These are phyloP conservation scores for Lagenidium sp. DNA, from an alignment of 352 stramenopile genomes.

Conservation along the genomic window DNA sequence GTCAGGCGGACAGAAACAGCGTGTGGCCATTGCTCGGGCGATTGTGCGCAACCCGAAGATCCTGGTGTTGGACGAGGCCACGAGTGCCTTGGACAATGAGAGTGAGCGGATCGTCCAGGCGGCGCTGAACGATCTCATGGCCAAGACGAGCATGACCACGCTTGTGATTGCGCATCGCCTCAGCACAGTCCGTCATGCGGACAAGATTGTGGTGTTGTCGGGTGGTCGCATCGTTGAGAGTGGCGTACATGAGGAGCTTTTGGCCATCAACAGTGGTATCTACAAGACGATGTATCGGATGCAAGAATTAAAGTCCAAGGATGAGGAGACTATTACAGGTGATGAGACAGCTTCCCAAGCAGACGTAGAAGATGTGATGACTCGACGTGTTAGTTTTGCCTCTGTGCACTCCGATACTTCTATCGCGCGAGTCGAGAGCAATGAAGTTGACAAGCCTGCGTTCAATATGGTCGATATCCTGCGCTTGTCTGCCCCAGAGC, in stretches of 20 bases:
- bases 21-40: slow-evolving; percentile 28
- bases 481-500: slow-evolving; percentile 20
- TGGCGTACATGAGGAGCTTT: slow-evolving; percentile 17
- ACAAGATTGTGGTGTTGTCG: slow-evolving; percentile 26
- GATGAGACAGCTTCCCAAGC: slow-evolving; percentile 29
- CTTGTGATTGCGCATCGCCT: slow-evolving; percentile 36
- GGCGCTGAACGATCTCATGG: slow-evolving; percentile 20
- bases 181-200: slow-evolving; percentile 25
- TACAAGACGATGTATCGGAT: slow-evolving; percentile 82
- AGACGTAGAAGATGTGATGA: slow-evolving; percentile 68
- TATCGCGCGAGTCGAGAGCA: slow-evolving; percentile 23
- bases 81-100: slow-evolving; percentile 20
- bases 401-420: slow-evolving; percentile 44
- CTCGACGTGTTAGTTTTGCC: slow-evolving; percentile 65
- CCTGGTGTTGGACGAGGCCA: slow-evolving; percentile 34
- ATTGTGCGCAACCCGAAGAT: slow-evolving; percentile 35
- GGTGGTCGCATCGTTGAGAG: slow-evolving; percentile 19
- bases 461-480: slow-evolving; percentile 25
- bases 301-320: slow-evolving; percentile 1
- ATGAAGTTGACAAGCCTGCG: slow-evolving; percentile 30
- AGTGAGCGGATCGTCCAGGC: slow-evolving; percentile 25
- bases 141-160: slow-evolving; percentile 37
- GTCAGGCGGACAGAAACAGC: slow-evolving; percentile 45
- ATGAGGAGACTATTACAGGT: slow-evolving; percentile 8
- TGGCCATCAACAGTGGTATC: slow-evolving; percentile 36